Evolutionary conservation across 441 rosid species (phyloP).

Genomic region (Aquilaria agallochum): DNA sequence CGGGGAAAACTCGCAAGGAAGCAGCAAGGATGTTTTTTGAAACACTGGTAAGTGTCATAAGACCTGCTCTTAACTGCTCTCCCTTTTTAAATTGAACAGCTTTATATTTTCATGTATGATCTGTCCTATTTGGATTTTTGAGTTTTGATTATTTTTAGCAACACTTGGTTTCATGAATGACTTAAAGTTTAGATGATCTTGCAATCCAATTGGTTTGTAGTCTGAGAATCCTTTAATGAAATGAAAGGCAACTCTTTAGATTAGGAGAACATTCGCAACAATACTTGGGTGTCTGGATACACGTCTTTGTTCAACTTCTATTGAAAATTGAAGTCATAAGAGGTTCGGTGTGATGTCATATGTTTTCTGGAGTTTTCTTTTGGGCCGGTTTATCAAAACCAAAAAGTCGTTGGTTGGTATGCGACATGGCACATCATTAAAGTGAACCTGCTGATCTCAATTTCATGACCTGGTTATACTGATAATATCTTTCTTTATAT

Average conservation of each 20-base stretch:
- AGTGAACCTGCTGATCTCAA: background rate
- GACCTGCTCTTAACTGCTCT: background rate
- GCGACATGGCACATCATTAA: background rate
- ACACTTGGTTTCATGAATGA: background rate
- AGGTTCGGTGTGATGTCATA: too few relatives aligned
- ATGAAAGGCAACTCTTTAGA: too few relatives aligned
- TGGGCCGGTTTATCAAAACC: too few relatives aligned
- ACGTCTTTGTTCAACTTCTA: too few relatives aligned
- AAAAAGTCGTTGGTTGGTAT: too few relatives aligned
- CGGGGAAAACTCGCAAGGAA: slow-evolving; percentile 97
- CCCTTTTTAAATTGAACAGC: background rate
- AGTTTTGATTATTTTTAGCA: background rate
- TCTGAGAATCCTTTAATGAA: too few relatives aligned
- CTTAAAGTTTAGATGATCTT: too few relatives aligned
- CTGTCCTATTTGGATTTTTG: background rate
- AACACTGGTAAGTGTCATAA: slow-evolving; percentile 66
- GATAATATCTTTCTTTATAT: background rate
- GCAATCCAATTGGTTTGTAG: too few relatives aligned
- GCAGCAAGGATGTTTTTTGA: slow-evolving; percentile 99
- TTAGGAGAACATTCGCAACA: too few relatives aligned
- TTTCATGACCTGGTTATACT: background rate
- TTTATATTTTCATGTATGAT: background rate
- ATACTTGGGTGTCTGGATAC: too few relatives aligned
- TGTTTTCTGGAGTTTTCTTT: too few relatives aligned
- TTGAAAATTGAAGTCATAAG: too few relatives aligned